Evolutionary conservation across 257 asterid species (phyloP), one percentile per base, ranked within the genome.

Genomic region (Solanum lycopersicoides): DNA sequence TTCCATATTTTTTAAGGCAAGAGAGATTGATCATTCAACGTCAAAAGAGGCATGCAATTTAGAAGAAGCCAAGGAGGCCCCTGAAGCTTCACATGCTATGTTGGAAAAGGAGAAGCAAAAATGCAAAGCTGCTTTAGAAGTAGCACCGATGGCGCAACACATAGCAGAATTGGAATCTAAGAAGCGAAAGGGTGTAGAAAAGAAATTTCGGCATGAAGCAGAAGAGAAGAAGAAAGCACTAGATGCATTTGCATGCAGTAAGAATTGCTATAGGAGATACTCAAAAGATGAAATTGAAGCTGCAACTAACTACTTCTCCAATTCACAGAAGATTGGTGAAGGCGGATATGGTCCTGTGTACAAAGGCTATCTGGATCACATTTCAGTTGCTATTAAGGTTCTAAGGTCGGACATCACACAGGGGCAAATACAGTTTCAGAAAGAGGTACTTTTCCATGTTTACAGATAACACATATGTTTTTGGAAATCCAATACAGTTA

Each of bases 281-380:
- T 39, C 91, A 5, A 94, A 89, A 77, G 92, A 90, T 34, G 98
- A 95, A 86, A 94, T 95, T 84, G 97, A 94, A 89, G 47, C 32
- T 13, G 98, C 99, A 53, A 97, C 99, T 25, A 88, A 93, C 50
- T 77, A 91, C 90, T 97, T 97, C 91, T 86, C 96, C 30, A 86
- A 16, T n/a, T 77, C 94, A 16, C 90, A 90, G 8, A 95, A 95
- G 92, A 91, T 97, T 25, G 99, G 99, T n/a, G 99, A 97, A 93
- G 99, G 99, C 12, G 99, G 99, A 45, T 97, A 95, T 86, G 99
- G 99, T 37, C 96, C 96, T 30, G 98, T 95, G 53, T 97, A 88
- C 88, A 92, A 87, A 89, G 98, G 92, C 66, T 84, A 63, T 50
- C 92, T 95, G 59, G 98, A 95, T 89, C 98, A 95, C 90, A 97